Evolutionary conservation across 2,329 filamentous ascomycete species (phyloP).

Genomic region (Colletotrichum sp.): DNA sequence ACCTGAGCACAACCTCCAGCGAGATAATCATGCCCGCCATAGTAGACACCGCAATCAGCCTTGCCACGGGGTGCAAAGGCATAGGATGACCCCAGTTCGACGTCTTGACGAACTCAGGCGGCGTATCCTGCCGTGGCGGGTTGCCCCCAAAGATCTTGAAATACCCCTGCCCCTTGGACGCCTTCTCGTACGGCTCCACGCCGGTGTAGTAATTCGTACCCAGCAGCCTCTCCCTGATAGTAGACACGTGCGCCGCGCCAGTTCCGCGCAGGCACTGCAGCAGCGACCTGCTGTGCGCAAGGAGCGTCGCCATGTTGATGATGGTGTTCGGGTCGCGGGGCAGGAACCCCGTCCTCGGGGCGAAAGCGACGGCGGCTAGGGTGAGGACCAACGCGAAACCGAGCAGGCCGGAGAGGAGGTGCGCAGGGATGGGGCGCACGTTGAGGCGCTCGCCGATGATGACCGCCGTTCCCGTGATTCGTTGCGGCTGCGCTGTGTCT

Average conservation of each 20-base stretch:
- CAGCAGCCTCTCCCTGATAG: constrained; percentile 30
- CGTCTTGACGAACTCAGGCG: constrained; percentile 20
- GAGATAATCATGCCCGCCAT: constrained; percentile 35
- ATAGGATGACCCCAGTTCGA: constrained; percentile 33
- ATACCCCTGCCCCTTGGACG: constrained; percentile 26
- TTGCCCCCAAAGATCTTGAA: constrained; percentile 27
- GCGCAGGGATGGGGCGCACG: constrained; percentile 31
- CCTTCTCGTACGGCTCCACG: constrained; percentile 39
- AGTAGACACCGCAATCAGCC: constrained; percentile 29
- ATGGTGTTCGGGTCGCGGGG: constrained; percentile 39
- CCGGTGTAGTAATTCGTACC: constrained; percentile 35
- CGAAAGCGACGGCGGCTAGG: constrained; percentile 23
- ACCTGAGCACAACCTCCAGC: constrained; percentile 37
- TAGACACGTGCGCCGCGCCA: constrained; percentile 33
- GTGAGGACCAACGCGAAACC: constrained; percentile 29
- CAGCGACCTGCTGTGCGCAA: constrained; percentile 39
- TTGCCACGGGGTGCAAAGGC: constrained; percentile 31
- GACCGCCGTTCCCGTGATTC: constrained; percentile 25
- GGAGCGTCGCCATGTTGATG: constrained; percentile 37
- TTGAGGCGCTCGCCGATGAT: constrained; percentile 34
- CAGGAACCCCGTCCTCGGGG: constrained; percentile 37
- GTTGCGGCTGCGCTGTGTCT: not conserved
- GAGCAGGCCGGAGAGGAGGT: constrained; percentile 34
- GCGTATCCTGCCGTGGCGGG: constrained; percentile 3
- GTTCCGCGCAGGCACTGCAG: constrained; percentile 38